A percentile compares a stretch with the other conserved stretches of the same genome.
Evolutionary conservation across 345 rosid genomes (phyloP).

Genomic region (Dovyalis caffra): DNA sequence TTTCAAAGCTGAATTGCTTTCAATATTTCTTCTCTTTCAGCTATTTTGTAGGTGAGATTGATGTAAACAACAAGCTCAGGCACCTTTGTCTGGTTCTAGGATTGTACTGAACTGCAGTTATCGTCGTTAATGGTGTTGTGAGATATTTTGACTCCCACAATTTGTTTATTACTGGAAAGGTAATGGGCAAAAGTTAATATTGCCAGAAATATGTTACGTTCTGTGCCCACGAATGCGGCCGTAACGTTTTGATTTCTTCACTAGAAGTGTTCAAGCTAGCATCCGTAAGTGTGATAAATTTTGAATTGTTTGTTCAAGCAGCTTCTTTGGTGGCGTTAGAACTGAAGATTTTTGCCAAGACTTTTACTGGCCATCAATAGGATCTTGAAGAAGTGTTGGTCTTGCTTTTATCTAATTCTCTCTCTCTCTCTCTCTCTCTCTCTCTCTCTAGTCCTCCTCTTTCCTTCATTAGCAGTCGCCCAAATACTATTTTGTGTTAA

Average conservation of each 20-base stretch:
- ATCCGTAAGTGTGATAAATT: too few relatives aligned
- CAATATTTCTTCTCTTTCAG: neutral
- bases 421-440: too few relatives aligned
- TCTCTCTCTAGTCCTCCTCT: too few relatives aligned
- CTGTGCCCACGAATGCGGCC: neutral
- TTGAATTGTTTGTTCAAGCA: neutral
- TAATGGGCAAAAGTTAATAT: neutral
- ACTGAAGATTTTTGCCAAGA: neutral
- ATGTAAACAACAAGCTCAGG: neutral
- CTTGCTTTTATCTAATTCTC: neutral
- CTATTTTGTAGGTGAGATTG: slow-evolving; percentile 3
- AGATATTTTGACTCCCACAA: neutral
- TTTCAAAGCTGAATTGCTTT: neutral
- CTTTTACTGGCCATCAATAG: neutral
- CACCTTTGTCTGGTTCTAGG: neutral
- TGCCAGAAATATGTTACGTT: too few relatives aligned
- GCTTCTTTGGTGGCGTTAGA: neutral
- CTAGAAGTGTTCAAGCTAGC: neutral
- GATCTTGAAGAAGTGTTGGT: neutral
- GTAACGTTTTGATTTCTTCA: too few relatives aligned
- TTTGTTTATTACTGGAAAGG: neutral
- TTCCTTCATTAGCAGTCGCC: too few relatives aligned
- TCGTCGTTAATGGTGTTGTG: neutral
- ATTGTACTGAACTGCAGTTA: neutral
- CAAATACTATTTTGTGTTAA: too few relatives aligned